These are phyloP conservation scores for Carex cristatella DNA, from an alignment of 176 grass and related monocot species.

Conservation along the genomic window DNA sequence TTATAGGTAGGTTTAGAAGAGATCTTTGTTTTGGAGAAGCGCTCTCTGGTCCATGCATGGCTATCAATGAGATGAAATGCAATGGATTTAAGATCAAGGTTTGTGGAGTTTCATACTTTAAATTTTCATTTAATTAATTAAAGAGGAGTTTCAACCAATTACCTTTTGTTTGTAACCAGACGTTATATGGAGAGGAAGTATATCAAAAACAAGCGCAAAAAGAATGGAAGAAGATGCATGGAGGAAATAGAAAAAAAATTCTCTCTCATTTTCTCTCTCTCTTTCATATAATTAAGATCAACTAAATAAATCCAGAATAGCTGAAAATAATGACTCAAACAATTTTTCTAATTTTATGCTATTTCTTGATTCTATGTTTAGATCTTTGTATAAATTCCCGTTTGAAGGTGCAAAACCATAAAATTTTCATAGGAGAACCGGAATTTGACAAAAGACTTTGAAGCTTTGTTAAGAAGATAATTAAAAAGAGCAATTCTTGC, in stretches of 20 bases:
- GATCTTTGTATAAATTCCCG: not conserved
- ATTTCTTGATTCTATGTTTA: not conserved
- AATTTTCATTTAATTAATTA: not conserved
- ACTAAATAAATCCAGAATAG: constrained; percentile 9
- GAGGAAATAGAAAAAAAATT: not conserved
- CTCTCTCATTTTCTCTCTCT: not conserved
- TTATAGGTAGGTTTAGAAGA: constrained; percentile 17
- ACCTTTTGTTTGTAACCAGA: not conserved
- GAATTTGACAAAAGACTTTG: not conserved
- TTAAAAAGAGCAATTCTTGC: not conserved
- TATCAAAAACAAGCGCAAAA: not conserved
- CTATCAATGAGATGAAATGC: constrained; percentile 21
- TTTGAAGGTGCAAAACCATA: not conserved
- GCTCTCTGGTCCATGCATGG: constrained; percentile 19
- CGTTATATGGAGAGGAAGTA: not conserved
- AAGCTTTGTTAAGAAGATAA: not conserved
- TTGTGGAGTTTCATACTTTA: constrained; percentile 18
- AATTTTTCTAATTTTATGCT: constrained; percentile 15
- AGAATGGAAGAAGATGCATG: not conserved
- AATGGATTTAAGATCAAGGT: constrained; percentile 6
- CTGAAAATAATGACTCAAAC: not conserved
- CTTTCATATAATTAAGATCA: not conserved
- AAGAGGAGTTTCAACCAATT: constrained; percentile 6
- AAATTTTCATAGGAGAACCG: not conserved
- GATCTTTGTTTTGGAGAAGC: constrained; percentile 17